These are phyloP conservation scores for Monosporascus sp. DNA, from an alignment of 2,329 filamentous ascomycete species.

Conservation along the genomic window DNA sequence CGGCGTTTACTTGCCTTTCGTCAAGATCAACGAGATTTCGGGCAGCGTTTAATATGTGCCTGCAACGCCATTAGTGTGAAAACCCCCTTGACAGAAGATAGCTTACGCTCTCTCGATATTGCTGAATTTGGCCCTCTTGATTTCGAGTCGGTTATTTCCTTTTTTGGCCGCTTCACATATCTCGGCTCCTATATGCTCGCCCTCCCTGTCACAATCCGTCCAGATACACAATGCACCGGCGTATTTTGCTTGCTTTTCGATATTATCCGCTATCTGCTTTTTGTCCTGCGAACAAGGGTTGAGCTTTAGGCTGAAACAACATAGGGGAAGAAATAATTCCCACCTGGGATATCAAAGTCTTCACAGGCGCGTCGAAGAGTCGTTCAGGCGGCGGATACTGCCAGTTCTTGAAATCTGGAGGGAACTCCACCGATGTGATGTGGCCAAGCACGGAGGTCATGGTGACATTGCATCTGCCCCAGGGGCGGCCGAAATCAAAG, in stretches of 20 bases:
- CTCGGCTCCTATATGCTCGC: slow-evolving; percentile 91
- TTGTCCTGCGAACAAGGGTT: slow-evolving; percentile 56
- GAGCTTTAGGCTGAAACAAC: slow-evolving; percentile 5
- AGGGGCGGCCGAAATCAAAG: slow-evolving; percentile 76
- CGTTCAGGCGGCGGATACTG: slow-evolving; percentile 69
- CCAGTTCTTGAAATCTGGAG: slow-evolving; percentile 71
- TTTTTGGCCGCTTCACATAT: slow-evolving; percentile 75
- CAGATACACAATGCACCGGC: slow-evolving; percentile 84
- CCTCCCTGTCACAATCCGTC: slow-evolving; percentile 98
- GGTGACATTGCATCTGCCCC: slow-evolving; percentile 77
- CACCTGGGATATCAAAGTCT: slow-evolving; percentile 63
- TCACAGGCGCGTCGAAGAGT: slow-evolving; percentile 77
- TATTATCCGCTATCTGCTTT: slow-evolving; percentile 76
- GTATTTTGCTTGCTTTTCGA: slow-evolving; percentile 69
- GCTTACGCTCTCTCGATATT: slow-evolving; percentile 86
- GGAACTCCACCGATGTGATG: slow-evolving; percentile 76
- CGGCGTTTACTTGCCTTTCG: slow-evolving; percentile 79
- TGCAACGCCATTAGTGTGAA: slow-evolving; percentile 30
- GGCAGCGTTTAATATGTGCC: slow-evolving; percentile 82
- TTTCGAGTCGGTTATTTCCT: slow-evolving; percentile 67
- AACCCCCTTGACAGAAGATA: neutral
- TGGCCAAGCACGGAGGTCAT: slow-evolving; percentile 95
- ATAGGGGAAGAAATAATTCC: slow-evolving; percentile 10
- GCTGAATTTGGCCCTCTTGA: slow-evolving; percentile 87
- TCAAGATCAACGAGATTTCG: slow-evolving; percentile 73